These are phyloP conservation scores for Eucalyptus polybractea DNA, from an alignment of 345 rosid species.

Conservation along the genomic window DNA sequence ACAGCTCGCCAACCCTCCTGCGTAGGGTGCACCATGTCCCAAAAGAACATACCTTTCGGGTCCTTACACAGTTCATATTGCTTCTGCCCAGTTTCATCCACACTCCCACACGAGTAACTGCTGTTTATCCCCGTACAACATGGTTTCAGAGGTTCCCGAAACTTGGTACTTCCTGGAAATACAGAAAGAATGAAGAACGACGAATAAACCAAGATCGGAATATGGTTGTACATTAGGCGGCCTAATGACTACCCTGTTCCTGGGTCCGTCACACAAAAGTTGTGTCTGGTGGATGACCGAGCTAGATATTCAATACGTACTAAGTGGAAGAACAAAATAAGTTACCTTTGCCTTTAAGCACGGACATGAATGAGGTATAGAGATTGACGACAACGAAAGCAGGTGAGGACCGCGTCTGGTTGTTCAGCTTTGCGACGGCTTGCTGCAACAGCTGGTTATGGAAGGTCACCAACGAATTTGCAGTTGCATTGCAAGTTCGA, in stretches of 20 bases:
- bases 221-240: neutral
- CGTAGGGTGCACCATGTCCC: constrained; percentile 43
- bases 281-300: neutral
- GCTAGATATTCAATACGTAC: neutral
- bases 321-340: neutral
- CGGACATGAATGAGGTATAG: constrained; percentile 35
- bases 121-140: constrained; percentile 12
- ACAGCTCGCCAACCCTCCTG: constrained; percentile 45
- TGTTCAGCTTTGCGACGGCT: constrained; percentile 36
- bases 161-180: neutral
- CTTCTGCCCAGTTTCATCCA: constrained; percentile 18
- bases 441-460: constrained; percentile 41
- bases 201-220: neutral
- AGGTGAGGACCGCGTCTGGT: constrained; percentile 5
- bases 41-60: constrained; percentile 33
- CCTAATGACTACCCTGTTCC: neutral
- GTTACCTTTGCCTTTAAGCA: constrained; percentile 15
- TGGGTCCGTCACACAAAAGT: neutral
- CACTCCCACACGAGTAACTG: constrained; percentile 3
- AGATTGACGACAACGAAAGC: constrained; percentile 42
- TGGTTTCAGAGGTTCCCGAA: constrained; percentile 11
- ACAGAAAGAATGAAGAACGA: neutral
- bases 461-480: constrained; percentile 12
- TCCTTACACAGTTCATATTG: constrained; percentile 24
- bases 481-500: constrained; percentile 26